Conservation (phyloP, 805 yeast genomes). For the Starmerella floris region DNA sequence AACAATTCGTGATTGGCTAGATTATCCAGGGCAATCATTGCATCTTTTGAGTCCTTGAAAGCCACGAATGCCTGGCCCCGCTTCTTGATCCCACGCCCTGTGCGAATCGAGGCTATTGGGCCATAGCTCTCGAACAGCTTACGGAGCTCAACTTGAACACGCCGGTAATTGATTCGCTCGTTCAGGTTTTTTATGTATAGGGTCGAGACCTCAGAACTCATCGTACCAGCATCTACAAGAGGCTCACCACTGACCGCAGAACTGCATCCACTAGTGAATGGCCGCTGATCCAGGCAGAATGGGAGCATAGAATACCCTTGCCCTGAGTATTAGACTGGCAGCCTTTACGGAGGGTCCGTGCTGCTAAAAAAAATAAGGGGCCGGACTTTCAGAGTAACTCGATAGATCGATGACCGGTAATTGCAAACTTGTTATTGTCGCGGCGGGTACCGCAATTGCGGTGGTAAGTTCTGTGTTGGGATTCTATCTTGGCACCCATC, state of each 20-base stretch:
- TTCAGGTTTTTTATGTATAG: conserved; percentile 61
- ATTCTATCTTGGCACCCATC: conserved; percentile 1
- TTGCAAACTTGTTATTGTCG: neutral
- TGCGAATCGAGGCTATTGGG: conserved; percentile 37
- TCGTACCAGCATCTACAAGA: no score
- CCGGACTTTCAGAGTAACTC: no score
- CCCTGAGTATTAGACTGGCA: no score
- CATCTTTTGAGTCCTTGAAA: conserved; percentile 33
- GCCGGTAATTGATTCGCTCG: conserved; percentile 47
- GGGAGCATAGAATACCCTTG: no score
- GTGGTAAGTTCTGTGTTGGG: conserved; percentile 4
- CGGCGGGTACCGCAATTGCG: neutral
- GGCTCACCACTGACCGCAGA: no score
- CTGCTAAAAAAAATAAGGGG: no score
- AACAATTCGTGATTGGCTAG: conserved; percentile 34
- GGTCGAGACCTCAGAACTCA: conserved; percentile 5
- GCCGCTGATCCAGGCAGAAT: no score
- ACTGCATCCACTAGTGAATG: no score
- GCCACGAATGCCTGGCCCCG: conserved; percentile 77
- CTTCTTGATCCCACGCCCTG: conserved; percentile 49
- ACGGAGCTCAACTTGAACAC: conserved; percentile 35
- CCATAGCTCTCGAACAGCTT: conserved; percentile 37
- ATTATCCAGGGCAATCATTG: conserved; percentile 33
- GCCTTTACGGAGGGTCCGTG: no score
- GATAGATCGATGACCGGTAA: no score